These are phyloP conservation scores for Sphaerosporella brunnea DNA, from an alignment of 495 filamentous ascomycete species.

Conservation along the genomic window DNA sequence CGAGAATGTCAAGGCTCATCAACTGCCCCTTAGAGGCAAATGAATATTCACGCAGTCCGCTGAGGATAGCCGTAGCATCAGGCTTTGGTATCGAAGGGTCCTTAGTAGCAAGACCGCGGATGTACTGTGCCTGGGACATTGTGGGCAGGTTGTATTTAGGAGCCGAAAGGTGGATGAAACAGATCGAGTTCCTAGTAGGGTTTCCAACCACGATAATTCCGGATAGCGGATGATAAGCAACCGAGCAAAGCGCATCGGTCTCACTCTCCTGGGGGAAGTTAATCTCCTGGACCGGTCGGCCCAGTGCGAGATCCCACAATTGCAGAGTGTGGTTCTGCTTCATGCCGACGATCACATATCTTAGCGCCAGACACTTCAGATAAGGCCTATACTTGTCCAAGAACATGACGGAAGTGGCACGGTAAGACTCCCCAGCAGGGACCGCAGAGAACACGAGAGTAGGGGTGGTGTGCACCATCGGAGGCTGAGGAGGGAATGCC, in stretches of 20 bases:
- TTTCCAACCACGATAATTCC: conserved; percentile 91
- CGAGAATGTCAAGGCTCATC: conserved; percentile 73
- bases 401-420: conserved; percentile 89
- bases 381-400: conserved; percentile 88
- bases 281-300: conserved; percentile 88
- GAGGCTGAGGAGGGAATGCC: conserved; percentile 14
- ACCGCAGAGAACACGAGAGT: conserved; percentile 24
- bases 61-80: conserved; percentile 89
- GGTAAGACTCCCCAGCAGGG: conserved; percentile 20
- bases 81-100: conserved; percentile 59
- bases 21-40: conserved; percentile 75
- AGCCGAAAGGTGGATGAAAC: conserved; percentile 85
- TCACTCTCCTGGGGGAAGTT: conserved; percentile 93
- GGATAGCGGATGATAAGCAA: conserved; percentile 75
- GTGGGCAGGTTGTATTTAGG: conserved; percentile 66
- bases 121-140: conserved; percentile 73
- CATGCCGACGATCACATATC: conserved; percentile 92
- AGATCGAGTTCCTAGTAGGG: conserved; percentile 90
- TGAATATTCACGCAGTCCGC: conserved; percentile 83
- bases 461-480: conserved; percentile 19
- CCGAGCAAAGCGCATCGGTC: conserved; percentile 88
- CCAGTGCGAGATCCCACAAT: conserved; percentile 92
- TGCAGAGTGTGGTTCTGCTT: conserved; percentile 99
- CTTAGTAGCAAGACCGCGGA: conserved; percentile 54
- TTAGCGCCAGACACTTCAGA: conserved; percentile 62